Percentiles rank a stretch among this genome's conserved stretches.
These are phyloP conservation scores for Xylaria curta DNA, from an alignment of 495 filamentous ascomycete species.

Conservation along the genomic window DNA sequence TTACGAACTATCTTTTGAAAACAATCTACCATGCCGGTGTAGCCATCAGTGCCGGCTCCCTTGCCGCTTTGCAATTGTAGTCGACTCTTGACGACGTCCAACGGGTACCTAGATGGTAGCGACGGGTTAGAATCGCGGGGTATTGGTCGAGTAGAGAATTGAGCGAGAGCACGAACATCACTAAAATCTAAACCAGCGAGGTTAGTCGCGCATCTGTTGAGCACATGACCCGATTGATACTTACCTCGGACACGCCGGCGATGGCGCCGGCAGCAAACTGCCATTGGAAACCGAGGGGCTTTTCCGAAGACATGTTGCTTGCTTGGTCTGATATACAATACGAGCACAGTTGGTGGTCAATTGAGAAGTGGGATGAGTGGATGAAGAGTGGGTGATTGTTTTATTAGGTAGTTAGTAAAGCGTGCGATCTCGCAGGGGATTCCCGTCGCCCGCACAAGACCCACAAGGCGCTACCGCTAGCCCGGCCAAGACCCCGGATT, in stretches of 20 bases:
- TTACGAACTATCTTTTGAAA: constrained; percentile 94
- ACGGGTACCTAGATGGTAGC: constrained; percentile 79
- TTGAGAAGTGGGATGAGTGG: constrained; percentile 19
- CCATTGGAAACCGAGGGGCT: constrained; percentile 83
- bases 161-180: constrained; percentile 67
- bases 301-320: constrained; percentile 66
- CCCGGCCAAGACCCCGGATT: background rate
- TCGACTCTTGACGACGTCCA: constrained; percentile 98
- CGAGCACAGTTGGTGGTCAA: constrained; percentile 19
- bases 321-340: constrained; percentile 20
- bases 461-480: constrained; percentile 8
- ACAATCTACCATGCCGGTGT: constrained; percentile 97
- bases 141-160: constrained; percentile 14
- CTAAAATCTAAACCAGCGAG: constrained; percentile 68
- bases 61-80: constrained; percentile 87
- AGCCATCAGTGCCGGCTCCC: constrained; percentile 73
- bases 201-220: constrained; percentile 28
- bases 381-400: constrained; percentile 11
- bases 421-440: constrained; percentile 23
- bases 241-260: constrained; percentile 90
- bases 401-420: constrained; percentile 23
- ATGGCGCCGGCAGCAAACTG: constrained; percentile 86
- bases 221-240: constrained; percentile 38
- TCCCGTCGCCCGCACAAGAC: constrained; percentile 9
- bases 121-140: constrained; percentile 8